phyloP scores from a whole-genome alignment of 805 yeast genomes.

The Ogataea corticis region DNA sequence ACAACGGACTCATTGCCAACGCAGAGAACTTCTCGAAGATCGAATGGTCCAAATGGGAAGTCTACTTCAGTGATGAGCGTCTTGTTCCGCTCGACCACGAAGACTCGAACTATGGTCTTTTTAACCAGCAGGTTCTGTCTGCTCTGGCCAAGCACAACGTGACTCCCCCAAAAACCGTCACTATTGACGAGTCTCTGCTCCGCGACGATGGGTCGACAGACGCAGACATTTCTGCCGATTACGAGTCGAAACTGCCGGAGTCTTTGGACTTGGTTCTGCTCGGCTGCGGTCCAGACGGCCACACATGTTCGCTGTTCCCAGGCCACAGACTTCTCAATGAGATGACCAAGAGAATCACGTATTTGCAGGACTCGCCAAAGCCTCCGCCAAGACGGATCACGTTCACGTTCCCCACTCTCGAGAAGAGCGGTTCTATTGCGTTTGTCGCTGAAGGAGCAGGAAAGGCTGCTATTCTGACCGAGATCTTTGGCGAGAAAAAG shows the following conservation, averaged over 20 bases:
- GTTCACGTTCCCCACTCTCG: conserved; percentile 76
- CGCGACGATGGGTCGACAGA: conserved; percentile 53
- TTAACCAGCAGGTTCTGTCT: conserved; percentile 61
- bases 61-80: conserved; percentile 89
- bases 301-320: conserved; percentile 91
- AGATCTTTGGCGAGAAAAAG: conserved; percentile 57
- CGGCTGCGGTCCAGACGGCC: conserved; percentile 97
- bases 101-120: conserved; percentile 85
- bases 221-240: conserved; percentile 61
- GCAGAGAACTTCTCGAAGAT: conserved; percentile 42
- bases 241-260: conserved; percentile 57
- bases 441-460: conserved; percentile 91
- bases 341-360: conserved; percentile 51
- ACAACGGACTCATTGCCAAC: conserved; percentile 66
- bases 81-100: conserved; percentile 77
- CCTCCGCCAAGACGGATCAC: conserved; percentile 94
- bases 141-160: conserved; percentile 43
- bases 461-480: conserved; percentile 69
- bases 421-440: conserved; percentile 53
- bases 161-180: conserved; percentile 56
- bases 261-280: conserved; percentile 66
- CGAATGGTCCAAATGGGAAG: conserved; percentile 74
- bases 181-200: conserved; percentile 65
- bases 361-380: conserved; percentile 83
- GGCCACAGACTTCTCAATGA: conserved; percentile 70